These are phyloP conservation scores for Amanita muscaria DNA, from an alignment of 768 basidiomycete species.

Conservation along the genomic window DNA sequence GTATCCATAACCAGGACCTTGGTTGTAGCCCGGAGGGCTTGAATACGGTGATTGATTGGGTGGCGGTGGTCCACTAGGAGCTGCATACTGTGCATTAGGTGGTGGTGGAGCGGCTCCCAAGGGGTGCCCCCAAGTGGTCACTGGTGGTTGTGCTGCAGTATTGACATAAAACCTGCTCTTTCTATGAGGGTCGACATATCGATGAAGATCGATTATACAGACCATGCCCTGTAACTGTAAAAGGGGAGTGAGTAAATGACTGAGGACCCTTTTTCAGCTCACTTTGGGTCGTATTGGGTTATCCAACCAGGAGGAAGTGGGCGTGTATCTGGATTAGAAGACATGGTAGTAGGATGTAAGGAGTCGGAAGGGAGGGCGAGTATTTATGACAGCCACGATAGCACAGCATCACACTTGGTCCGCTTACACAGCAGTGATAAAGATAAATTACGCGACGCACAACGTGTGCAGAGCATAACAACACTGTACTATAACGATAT, in stretches of 20 bases:
- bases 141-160: constrained; percentile 50
- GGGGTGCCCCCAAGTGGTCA: constrained; percentile 65
- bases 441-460: constrained; percentile 1
- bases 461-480: neutral
- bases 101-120: constrained; percentile 36
- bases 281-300: constrained; percentile 61
- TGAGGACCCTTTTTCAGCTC: constrained; percentile 24
- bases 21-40: constrained; percentile 6
- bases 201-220: neutral
- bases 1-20: constrained; percentile 18
- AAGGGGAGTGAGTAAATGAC: constrained; percentile 14
- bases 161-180: constrained; percentile 68
- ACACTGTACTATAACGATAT: neutral
- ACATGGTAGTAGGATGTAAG: constrained; percentile 21
- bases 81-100: constrained; percentile 26
- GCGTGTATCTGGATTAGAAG: constrained; percentile 52
- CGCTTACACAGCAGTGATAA: neutral
- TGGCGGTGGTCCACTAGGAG: constrained; percentile 40
- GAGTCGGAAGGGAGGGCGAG: constrained; percentile 10
- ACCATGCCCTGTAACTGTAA: constrained; percentile 54
- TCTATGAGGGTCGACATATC: neutral
- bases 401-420: constrained; percentile 22
- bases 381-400: constrained; percentile 5
- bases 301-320: constrained; percentile 62
- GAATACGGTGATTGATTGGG: constrained; percentile 1